phyloP scores from a whole-genome alignment of 805 yeast species.

The Sugiyamaella lignohabitans region DNA sequence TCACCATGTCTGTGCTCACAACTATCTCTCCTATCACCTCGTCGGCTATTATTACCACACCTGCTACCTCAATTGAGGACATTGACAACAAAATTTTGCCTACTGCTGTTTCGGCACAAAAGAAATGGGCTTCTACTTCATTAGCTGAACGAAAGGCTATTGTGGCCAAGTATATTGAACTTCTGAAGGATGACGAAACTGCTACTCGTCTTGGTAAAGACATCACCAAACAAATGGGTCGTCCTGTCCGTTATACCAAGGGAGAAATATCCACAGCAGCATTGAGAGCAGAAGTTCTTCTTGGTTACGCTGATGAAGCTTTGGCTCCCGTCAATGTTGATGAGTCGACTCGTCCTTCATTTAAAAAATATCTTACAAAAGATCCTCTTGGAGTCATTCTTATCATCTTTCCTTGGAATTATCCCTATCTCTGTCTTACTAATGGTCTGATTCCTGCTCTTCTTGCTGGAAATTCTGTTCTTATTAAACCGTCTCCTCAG shows the following conservation, averaged over 20 bases:
- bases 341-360: slow-evolving; percentile 19
- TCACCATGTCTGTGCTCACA: slow-evolving; percentile 13
- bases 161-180: slow-evolving; percentile 23
- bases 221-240: slow-evolving; percentile 32
- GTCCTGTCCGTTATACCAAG: slow-evolving; percentile 30
- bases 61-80: slow-evolving; percentile 22
- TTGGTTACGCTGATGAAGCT: slow-evolving; percentile 29
- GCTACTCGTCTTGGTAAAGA: slow-evolving; percentile 26
- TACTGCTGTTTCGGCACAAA: slow-evolving; percentile 23
- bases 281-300: slow-evolving; percentile 24
- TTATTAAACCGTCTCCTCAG: slow-evolving; percentile 81
- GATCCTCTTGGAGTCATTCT: slow-evolving; percentile 90
- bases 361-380: slow-evolving; percentile 36
- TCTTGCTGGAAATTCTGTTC: slow-evolving; percentile 79
- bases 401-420: slow-evolving; percentile 89
- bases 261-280: slow-evolving; percentile 30
- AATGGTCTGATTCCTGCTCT: slow-evolving; percentile 87
- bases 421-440: slow-evolving; percentile 81
- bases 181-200: slow-evolving; percentile 19
- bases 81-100: slow-evolving; percentile 18
- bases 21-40: slow-evolving; percentile 31
- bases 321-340: slow-evolving; percentile 28
- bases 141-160: slow-evolving; percentile 25
- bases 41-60: slow-evolving; percentile 24
- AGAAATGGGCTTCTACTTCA: slow-evolving; percentile 20